phyloP scores from a whole-genome alignment of 768 basidiomycete genomes.

The Baorangia bicolor region DNA sequence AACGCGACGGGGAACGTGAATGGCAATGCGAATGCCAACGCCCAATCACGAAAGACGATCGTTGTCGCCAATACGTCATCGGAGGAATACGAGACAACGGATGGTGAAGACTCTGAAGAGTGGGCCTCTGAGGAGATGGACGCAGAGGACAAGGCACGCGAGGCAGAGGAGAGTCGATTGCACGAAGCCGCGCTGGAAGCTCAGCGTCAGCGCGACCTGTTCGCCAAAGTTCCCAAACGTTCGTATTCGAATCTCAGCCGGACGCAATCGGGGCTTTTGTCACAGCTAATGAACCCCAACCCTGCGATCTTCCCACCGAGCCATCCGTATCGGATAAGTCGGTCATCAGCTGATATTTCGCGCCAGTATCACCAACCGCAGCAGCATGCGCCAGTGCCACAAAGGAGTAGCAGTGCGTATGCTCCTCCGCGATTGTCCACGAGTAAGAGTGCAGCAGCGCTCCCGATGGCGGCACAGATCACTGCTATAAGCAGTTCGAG shows the following conservation, averaged over 20 bases:
- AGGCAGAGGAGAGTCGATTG: conserved; percentile 34
- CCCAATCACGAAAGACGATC: conserved; percentile 41
- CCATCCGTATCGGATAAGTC: conserved; percentile 58
- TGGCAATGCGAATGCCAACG: conserved; percentile 15
- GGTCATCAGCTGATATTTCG: conserved; percentile 47
- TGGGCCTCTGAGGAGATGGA: conserved; percentile 64
- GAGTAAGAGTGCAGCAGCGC: conserved; percentile 58
- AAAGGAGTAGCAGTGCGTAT: conserved; percentile 30
- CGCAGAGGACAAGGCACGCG: conserved; percentile 32
- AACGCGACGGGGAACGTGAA: conserved; percentile 14
- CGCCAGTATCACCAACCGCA: conserved; percentile 24
- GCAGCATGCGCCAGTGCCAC: conserved; percentile 23
- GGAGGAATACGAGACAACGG: conserved; percentile 51
- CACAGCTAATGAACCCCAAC: conserved; percentile 71
- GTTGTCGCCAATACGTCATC: conserved; percentile 48
- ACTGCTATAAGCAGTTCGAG: conserved; percentile 36
- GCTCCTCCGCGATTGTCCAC: conserved; percentile 40
- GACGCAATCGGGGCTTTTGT: conserved; percentile 57
- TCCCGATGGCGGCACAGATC: conserved; percentile 56
- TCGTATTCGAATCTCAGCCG: conserved; percentile 62
- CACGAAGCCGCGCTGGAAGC: conserved; percentile 61
- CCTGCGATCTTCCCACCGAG: conserved; percentile 55
- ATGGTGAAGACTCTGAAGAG: conserved; percentile 53
- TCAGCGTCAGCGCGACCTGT: conserved; percentile 65
- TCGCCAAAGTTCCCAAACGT: conserved; percentile 63